Percentiles rank a stretch among this genome's conserved stretches.
Evolutionary conservation across 139 green algal genomes (phyloP).

Genomic region (Monoraphidium neglectum): DNA sequence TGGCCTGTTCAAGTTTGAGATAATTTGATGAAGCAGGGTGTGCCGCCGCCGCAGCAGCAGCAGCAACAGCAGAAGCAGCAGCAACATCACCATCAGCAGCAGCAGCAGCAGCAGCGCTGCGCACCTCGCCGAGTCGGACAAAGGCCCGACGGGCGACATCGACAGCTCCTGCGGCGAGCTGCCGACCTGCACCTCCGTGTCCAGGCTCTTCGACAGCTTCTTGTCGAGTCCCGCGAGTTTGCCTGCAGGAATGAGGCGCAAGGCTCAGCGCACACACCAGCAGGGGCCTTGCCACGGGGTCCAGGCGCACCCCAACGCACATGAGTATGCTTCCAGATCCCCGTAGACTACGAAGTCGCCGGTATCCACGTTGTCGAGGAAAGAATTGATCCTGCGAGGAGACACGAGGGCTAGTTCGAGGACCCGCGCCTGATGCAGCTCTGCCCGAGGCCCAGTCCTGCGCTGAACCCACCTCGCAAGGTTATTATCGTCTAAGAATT

Average conservation of each 20-base stretch:
- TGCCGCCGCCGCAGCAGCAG: neutral
- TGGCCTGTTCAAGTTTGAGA: neutral
- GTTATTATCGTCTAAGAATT: no score
- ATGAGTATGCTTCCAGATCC: constrained; percentile 93
- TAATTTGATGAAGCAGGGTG: neutral
- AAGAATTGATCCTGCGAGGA: constrained; percentile 83
- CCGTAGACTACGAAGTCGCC: constrained; percentile 89
- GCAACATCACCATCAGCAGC: no score
- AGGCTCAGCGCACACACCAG: neutral
- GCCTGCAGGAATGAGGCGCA: constrained; percentile 59
- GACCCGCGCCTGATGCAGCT: no score
- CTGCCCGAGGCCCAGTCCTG: no score
- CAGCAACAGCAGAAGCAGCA: neutral
- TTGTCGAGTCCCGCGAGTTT: constrained; percentile 98
- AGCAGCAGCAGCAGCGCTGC: no score
- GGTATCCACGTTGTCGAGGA: constrained; percentile 89
- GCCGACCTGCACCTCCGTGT: constrained; percentile 82
- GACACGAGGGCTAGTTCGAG: no score
- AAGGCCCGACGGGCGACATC: constrained; percentile 86
- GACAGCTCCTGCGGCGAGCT: constrained; percentile 73
- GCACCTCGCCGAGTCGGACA: constrained; percentile 74
- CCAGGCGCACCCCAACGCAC: constrained; percentile 52
- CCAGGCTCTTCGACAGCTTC: constrained; percentile 92
- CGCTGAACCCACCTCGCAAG: no score
- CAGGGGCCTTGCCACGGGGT: neutral